These are phyloP conservation scores for Phaeolepiota aurea DNA, from an alignment of 768 basidiomycete genomes.

Conservation along the genomic window DNA sequence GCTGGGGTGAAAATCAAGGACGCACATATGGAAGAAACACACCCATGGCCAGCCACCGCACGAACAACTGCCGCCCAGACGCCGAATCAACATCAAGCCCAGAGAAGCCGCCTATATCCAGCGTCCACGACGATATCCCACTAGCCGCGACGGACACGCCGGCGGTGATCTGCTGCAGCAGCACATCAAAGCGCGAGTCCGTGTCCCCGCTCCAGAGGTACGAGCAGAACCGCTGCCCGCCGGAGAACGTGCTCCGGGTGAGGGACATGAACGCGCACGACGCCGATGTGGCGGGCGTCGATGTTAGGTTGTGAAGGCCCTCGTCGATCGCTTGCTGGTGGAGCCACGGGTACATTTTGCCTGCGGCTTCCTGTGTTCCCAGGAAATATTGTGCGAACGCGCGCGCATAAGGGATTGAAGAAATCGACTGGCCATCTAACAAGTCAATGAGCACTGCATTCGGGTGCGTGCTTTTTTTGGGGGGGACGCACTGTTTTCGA, in stretches of 20 bases:
- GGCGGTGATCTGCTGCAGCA: slow-evolving; percentile 25
- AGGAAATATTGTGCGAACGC: slow-evolving; percentile 26
- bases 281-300: slow-evolving; percentile 8
- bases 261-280: slow-evolving; percentile 25
- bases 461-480: neutral
- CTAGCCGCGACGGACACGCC: slow-evolving; percentile 24
- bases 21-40: slow-evolving; percentile 28
- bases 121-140: slow-evolving; percentile 27
- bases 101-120: slow-evolving; percentile 27
- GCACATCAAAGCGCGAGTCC: slow-evolving; percentile 21
- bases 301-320: slow-evolving; percentile 24
- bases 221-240: slow-evolving; percentile 27
- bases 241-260: slow-evolving; percentile 25
- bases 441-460: neutral
- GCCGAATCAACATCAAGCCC: slow-evolving; percentile 22
- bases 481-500: slow-evolving; percentile 19
- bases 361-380: slow-evolving; percentile 24
- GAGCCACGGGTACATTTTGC: slow-evolving; percentile 30
- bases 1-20: slow-evolving; percentile 1
- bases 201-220: slow-evolving; percentile 30
- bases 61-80: slow-evolving; percentile 21
- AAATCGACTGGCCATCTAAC: slow-evolving; percentile 21
- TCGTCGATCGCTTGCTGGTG: slow-evolving; percentile 29
- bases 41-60: slow-evolving; percentile 26
- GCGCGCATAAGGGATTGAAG: slow-evolving; percentile 21